Evolutionary conservation across 768 basidiomycete species (phyloP), one percentile per base, ranked within the genome.

Genomic region (Russula abietina): DNA sequence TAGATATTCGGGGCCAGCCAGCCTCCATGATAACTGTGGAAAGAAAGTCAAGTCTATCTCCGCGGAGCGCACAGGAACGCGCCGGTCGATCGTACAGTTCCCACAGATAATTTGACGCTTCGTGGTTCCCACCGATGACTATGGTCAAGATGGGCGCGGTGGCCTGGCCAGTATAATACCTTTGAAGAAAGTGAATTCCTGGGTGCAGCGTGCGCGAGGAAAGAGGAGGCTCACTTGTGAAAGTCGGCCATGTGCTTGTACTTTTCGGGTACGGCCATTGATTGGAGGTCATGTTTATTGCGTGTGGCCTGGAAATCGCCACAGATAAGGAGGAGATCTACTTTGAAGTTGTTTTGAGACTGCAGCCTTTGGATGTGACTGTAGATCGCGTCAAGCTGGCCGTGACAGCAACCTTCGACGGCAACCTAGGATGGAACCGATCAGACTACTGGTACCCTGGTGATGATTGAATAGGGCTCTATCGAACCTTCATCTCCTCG

Each of bases 1-100:
- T 97, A 99, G 57, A 99, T 95, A 70, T 97, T 95, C 0, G 90
- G 91, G 0, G 96, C 97, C 12, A 98, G 75, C 95, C 96, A 98
- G 7, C 94, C 96, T 19, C 96, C 95, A 69, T 98, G 91, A 73
- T 93, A 98, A 61, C 93, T 95, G 36, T 9, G 57, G 50, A 33
- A 22, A 22, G n/a, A 39, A 60, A 53, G 11, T 54, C 64, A 22
- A 65, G 24, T 66, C 39, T 53, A 57, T 53, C 16, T 26, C 16
- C 14, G 55, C 41, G 12, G 38, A 39, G 38, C 16, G 38, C 38
- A 41, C n/a, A 56, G 54, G 62, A 14, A 36, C 36, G 5, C 41
- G 41, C 22, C 22, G 43, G 41, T 19, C 17, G 33, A 2, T 77
- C 89, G 74, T 70, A 93, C 91, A 97, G 75, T 73, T 99, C 97